Percentiles rank a stretch among this genome's conserved stretches.
phyloP scores from a whole-genome alignment of 1,139 yeast species.

The Diutina mesorugosa region DNA sequence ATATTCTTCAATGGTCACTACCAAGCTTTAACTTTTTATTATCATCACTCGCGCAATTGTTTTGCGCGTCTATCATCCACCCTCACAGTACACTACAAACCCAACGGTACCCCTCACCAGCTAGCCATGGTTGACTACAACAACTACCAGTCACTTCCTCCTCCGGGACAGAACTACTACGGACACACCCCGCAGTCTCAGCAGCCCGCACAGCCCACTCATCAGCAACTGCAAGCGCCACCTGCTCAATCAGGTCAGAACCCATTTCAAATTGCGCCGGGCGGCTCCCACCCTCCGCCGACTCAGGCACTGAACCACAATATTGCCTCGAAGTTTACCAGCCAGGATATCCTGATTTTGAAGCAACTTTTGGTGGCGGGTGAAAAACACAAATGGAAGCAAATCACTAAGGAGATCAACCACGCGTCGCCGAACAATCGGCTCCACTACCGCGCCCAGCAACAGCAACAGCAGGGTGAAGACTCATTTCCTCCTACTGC shows the following conservation, averaged over 20 bases:
- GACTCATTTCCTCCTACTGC: background rate
- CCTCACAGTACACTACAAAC: background rate
- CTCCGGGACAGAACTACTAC: background rate
- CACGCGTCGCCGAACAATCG: slow-evolving; percentile 9
- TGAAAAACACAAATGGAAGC: slow-evolving; percentile 35
- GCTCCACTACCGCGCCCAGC: slow-evolving; percentile 3
- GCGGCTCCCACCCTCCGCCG: background rate
- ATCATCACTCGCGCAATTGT: background rate
- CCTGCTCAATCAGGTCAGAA: background rate
- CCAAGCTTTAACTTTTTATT: too few species aligned
- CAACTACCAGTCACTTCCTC: background rate
- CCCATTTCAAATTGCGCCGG: background rate
- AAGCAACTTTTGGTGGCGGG: slow-evolving; percentile 27
- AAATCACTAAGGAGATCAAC: slow-evolving; percentile 31
- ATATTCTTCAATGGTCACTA: too few species aligned
- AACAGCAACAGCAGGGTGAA: background rate
- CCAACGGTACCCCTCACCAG: background rate
- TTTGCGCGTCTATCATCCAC: background rate
- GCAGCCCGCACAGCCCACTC: background rate
- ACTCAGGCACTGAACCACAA: background rate
- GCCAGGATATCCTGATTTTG: slow-evolving; percentile 26
- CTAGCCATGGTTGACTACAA: background rate
- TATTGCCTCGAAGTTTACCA: slow-evolving; percentile 15
- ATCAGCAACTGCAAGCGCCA: background rate
- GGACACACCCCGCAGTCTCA: slow-evolving; percentile 2